Percentiles rank a stretch among this genome's conserved stretches.
These are phyloP conservation scores for Quercus suber DNA, from an alignment of 306 rosid species.

Conservation along the genomic window DNA sequence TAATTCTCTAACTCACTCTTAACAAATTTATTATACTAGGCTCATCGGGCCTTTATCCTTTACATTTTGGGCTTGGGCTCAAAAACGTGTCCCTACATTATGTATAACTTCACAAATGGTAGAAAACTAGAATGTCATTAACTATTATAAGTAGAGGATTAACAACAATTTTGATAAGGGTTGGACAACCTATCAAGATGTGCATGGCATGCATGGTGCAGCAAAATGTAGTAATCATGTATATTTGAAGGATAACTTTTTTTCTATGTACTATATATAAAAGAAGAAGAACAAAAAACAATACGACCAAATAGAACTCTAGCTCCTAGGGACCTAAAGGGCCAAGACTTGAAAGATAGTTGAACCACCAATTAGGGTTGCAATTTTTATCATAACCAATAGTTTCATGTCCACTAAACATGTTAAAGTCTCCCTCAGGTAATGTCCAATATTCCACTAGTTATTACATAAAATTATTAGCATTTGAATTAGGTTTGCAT, in stretches of 20 bases:
- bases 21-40: too few relatives aligned
- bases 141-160: background rate
- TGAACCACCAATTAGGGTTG: background rate
- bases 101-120: too few relatives aligned
- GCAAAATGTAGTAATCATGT: background rate
- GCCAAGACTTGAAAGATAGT: background rate
- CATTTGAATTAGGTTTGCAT: slow-evolving; percentile 13
- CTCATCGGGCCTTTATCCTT: too few relatives aligned
- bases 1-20: too few relatives aligned
- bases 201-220: background rate
- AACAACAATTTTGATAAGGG: background rate
- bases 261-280: background rate
- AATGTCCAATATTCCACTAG: background rate
- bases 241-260: background rate
- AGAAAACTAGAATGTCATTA: too few relatives aligned
- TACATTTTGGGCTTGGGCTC: too few relatives aligned
- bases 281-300: too few relatives aligned
- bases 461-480: slow-evolving; percentile 21
- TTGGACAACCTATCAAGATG: background rate
- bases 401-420: background rate
- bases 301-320: too few relatives aligned
- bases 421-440: background rate
- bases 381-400: background rate
- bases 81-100: too few relatives aligned
- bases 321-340: background rate